Evolutionary conservation across 768 basidiomycete genomes (phyloP), one percentile per base, ranked within the genome.

Genomic region (Trametes villosa): DNA sequence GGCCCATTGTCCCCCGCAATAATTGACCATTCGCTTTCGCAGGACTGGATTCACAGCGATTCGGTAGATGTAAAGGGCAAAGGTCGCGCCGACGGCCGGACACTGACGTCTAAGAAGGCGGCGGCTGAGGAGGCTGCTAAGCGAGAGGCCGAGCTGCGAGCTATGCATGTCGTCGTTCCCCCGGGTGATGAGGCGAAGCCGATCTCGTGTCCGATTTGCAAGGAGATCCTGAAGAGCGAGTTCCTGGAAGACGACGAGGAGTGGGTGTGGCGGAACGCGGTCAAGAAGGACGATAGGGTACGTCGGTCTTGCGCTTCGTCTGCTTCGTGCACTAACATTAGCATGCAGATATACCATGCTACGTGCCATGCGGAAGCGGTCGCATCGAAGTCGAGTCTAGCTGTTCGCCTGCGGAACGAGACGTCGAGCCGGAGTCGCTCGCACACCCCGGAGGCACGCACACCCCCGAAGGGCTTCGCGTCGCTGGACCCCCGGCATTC

Each of bases 181-280:
- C 82, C 88, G 38, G 91, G 90, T 65, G 89, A 91, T 76, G 94
- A 94, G 71, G 91, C 92, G 55, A 89, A 88, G 69, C 78, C 83
- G 26, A 76, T 93, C 67, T 86, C 89, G 63, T 99, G 96, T 80
- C 94, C 95, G 26, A 92, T 99, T 67, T 99, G 97, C 85, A 97
- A 96, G 79, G 96, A 99, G 75, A 75, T 74, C 57, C 81, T 98
- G 74, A 92, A 93, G 79, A 86, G 88, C 65, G 96, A 97, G 78
- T 98, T 92, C 72, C 75, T 88, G 57, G 94, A 98, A 71, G 96
- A 97, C 48, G 94, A 96, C 62, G 96, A 98, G 77, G 96, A 97
- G 62, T 98, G 96, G 96, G 90, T 97, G 13, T 99, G 94, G 94
- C 86, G 83, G 71, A 96, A 99, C 70, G 94, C 96, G 0, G 80